These are phyloP conservation scores for Trypanosoma platydactyli DNA, from an alignment of 208 protist genomes.

Conservation along the genomic window DNA sequence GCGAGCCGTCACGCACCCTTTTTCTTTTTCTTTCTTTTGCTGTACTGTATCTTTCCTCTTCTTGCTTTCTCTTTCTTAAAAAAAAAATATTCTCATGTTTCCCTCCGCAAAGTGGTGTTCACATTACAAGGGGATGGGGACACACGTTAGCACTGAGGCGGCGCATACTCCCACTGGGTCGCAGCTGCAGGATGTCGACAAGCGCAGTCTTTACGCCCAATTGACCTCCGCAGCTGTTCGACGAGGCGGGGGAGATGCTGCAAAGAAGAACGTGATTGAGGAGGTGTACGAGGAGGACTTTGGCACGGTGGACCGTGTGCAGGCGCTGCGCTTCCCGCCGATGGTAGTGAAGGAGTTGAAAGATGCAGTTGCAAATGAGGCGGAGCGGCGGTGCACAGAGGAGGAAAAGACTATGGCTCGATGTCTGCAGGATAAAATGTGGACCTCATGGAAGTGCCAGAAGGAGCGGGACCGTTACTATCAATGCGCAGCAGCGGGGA, in stretches of 20 bases:
- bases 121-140: slow-evolving; percentile 7
- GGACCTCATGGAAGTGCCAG: slow-evolving; percentile 90
- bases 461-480: slow-evolving; percentile 82
- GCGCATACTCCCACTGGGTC: background rate
- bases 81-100: background rate
- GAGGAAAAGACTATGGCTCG: slow-evolving; percentile 80
- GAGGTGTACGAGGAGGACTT: slow-evolving; percentile 84
- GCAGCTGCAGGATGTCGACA: slow-evolving; percentile 1
- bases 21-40: slow-evolving; percentile 16
- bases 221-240: slow-evolving; percentile 13
- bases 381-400: slow-evolving; percentile 71
- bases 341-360: slow-evolving; percentile 64
- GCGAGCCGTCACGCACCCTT: background rate
- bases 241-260: background rate
- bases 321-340: slow-evolving; percentile 72
- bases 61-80: slow-evolving; percentile 12
- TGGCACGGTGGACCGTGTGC: slow-evolving; percentile 66
- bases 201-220: slow-evolving; percentile 17
- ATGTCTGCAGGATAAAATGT: slow-evolving; percentile 88
- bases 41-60: slow-evolving; percentile 6
- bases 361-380: slow-evolving; percentile 50
- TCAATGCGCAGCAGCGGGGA: slow-evolving; percentile 48
- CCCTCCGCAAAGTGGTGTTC: slow-evolving; percentile 2
- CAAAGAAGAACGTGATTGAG: slow-evolving; percentile 64
- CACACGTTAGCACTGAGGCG: slow-evolving; percentile 10